These are phyloP conservation scores for Pseudonitzschia multiseries DNA, from an alignment of 108 stramenopile species.

Conservation along the genomic window DNA sequence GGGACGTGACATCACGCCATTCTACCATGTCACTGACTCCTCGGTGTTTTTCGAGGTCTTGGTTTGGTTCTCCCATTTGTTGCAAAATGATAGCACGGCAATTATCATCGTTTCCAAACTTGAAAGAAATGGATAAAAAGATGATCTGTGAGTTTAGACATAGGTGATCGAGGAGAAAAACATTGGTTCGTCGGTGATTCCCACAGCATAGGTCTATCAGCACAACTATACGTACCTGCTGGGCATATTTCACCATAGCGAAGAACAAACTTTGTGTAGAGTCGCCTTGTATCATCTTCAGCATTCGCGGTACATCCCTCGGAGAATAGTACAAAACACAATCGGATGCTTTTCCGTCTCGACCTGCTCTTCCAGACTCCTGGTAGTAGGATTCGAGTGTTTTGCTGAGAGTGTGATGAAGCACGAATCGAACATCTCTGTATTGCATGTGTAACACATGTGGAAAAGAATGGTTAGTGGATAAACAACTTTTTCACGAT, in stretches of 20 bases:
- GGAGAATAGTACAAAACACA: conserved; percentile 86
- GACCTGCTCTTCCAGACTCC: conserved; percentile 93
- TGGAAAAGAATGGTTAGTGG: neutral
- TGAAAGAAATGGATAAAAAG: neutral
- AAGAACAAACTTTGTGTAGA: conserved; percentile 49
- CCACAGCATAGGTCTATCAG: too few relatives aligned
- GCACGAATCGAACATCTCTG: conserved; percentile 66
- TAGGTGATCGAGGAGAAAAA: too few relatives aligned
- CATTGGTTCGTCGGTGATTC: too few relatives aligned
- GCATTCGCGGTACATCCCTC: conserved; percentile 74
- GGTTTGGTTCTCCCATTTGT: conserved; percentile 68
- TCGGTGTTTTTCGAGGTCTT: conserved; percentile 20
- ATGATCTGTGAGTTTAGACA: too few relatives aligned
- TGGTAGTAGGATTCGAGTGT: conserved; percentile 94
- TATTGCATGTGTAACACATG: neutral
- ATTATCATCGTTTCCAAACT: conserved; percentile 60
- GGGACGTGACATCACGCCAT: conserved; percentile 52
- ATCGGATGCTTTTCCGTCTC: conserved; percentile 80
- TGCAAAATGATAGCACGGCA: conserved; percentile 65
- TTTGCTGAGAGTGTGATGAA: conserved; percentile 85
- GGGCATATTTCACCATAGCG: conserved; percentile 78
- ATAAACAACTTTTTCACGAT: neutral
- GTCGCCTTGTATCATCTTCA: conserved; percentile 69
- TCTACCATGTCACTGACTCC: conserved; percentile 36
- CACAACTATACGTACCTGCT: conserved; percentile 19